These are phyloP conservation scores for Fusarium napiforme DNA, from an alignment of 2,329 filamentous ascomycete genomes.

Conservation along the genomic window DNA sequence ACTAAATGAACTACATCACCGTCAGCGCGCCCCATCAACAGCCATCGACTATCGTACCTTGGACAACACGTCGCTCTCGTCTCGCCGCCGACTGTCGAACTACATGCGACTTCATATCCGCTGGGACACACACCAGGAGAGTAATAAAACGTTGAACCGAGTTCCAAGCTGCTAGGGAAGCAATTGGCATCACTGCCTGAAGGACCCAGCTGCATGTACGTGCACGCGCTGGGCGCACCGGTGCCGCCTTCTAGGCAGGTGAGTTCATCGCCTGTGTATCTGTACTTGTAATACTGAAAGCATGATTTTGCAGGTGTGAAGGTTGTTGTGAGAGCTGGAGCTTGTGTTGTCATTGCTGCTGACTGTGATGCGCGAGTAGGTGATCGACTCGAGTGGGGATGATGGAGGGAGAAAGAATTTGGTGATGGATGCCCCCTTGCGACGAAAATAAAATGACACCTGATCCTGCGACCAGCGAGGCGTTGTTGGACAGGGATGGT, in stretches of 20 bases:
- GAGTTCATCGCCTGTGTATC: not conserved
- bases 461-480: not conserved
- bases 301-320: constrained; percentile 6
- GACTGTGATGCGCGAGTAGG: not conserved
- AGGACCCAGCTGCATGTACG: constrained; percentile 1
- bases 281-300: constrained; percentile 6
- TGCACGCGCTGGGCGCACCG: not conserved
- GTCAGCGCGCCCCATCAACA: not conserved
- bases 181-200: not conserved
- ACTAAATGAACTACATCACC: not conserved
- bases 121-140: constrained; percentile 1
- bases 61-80: constrained; percentile 17
- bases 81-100: not conserved
- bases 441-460: not conserved
- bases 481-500: not conserved
- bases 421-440: not conserved
- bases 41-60: not conserved
- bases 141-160: not conserved
- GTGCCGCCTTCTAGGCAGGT: not conserved
- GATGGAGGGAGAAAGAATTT: not conserved
- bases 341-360: not conserved
- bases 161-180: not conserved
- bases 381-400: not conserved
- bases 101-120: constrained; percentile 3
- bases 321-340: constrained; percentile 4